Percentiles rank a stretch among this genome's conserved stretches.
Conservation (phyloP, 805 yeast genomes). For the Candida yuanshanica region DNA sequence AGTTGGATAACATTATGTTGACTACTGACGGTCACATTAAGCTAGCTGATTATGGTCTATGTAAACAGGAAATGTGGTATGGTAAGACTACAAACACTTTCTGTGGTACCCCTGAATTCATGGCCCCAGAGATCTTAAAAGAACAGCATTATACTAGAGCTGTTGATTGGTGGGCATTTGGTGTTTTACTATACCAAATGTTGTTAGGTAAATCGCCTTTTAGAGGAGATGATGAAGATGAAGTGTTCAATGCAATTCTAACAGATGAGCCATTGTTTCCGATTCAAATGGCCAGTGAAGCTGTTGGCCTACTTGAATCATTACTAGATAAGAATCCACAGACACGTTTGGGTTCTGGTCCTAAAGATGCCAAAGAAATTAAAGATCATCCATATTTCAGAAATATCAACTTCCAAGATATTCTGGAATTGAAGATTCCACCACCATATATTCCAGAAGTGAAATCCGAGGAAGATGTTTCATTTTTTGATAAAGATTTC, state of each 20-base stretch:
- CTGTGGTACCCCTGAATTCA: slow-evolving; percentile 98
- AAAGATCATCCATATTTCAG: slow-evolving; percentile 94
- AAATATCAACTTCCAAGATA: slow-evolving; percentile 86
- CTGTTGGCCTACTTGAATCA: slow-evolving; percentile 90
- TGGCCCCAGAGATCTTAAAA: slow-evolving; percentile 97
- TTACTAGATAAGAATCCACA: slow-evolving; percentile 84
- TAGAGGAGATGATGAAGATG: slow-evolving; percentile 96
- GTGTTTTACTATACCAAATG: slow-evolving; percentile 95
- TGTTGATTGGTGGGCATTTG: slow-evolving; percentile 99
- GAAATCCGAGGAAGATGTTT: slow-evolving; percentile 81
- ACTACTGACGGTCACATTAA: slow-evolving; percentile 92
- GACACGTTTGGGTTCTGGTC: slow-evolving; percentile 76
- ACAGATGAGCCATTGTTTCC: slow-evolving; percentile 97
- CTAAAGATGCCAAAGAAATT: slow-evolving; percentile 84
- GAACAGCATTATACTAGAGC: slow-evolving; percentile 91
- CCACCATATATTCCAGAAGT: slow-evolving; percentile 92
- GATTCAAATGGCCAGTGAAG: slow-evolving; percentile 94
- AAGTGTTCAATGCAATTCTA: slow-evolving; percentile 91
- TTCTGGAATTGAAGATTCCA: slow-evolving; percentile 59
- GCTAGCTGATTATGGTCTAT: slow-evolving; percentile 94
- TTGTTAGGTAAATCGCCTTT: slow-evolving; percentile 93
- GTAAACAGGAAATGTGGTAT: slow-evolving; percentile 89
- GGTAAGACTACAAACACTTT: slow-evolving; percentile 87
- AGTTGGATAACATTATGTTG: slow-evolving; percentile 86
- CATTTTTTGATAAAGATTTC: slow-evolving; percentile 91